A percentile compares a stretch with the other conserved stretches of the same genome.
Conservation (phyloP, 2,329 filamentous ascomycete genomes). For the Nigrograna mackinnonii region DNA sequence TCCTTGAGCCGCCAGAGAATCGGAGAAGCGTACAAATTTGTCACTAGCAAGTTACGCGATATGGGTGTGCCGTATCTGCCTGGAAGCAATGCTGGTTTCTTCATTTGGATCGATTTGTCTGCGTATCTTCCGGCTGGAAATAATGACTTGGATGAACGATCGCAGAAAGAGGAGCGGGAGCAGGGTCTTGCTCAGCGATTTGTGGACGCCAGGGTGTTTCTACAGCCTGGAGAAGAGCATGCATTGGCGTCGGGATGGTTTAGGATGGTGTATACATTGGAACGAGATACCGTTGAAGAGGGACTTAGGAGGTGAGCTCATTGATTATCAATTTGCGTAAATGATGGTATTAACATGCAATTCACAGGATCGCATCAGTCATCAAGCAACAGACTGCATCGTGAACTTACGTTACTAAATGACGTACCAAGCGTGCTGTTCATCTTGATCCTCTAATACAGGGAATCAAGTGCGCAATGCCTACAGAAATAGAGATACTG, state of each 20-base stretch:
- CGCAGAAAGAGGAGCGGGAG: constrained; percentile 15
- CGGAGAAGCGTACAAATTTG: constrained; percentile 43
- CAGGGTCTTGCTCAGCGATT: constrained; percentile 27
- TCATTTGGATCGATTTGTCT: constrained; percentile 57
- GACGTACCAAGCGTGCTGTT: too few relatives aligned
- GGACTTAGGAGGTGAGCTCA: constrained; percentile 31
- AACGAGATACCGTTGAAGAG: constrained; percentile 32
- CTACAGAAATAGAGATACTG: too few relatives aligned
- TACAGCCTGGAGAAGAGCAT: constrained; percentile 35
- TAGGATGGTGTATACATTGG: constrained; percentile 45
- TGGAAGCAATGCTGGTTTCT: constrained; percentile 60
- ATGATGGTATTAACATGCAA: too few relatives aligned
- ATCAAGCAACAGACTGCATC: too few relatives aligned
- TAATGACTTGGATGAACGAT: constrained; percentile 25
- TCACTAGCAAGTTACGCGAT: constrained; percentile 40
- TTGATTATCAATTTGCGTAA: too few relatives aligned
- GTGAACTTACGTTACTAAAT: too few relatives aligned
- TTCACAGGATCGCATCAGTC: too few relatives aligned
- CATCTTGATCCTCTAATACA: too few relatives aligned
- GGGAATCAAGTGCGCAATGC: too few relatives aligned
- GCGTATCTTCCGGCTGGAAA: constrained; percentile 10
- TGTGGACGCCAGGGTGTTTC: constrained; percentile 17
- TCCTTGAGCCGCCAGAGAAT: constrained; percentile 47
- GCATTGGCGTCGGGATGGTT: constrained; percentile 47
- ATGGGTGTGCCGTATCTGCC: constrained; percentile 51